Percentiles rank a stretch among this genome's conserved stretches.
Conservation (phyloP, 2,329 filamentous ascomycete genomes). For the Bipolaris cookei region DNA sequence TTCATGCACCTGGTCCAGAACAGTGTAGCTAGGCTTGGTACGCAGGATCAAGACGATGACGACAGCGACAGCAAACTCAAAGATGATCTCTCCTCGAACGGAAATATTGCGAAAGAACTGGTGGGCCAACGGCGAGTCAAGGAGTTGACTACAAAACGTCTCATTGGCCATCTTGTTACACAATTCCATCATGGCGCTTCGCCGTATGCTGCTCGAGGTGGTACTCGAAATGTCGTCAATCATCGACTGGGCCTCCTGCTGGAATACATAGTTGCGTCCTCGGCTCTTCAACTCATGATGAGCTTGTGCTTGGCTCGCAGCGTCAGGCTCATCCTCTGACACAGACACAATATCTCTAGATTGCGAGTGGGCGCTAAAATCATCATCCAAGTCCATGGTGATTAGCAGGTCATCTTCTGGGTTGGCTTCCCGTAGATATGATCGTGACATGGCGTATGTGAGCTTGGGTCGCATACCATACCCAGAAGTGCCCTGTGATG, state of each 20-base stretch:
- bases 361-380: conserved; percentile 25
- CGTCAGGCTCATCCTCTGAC: conserved; percentile 54
- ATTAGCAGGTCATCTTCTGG: conserved; percentile 50
- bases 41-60: conserved; percentile 68
- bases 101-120: conserved; percentile 69
- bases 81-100: conserved; percentile 51
- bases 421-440: conserved; percentile 63
- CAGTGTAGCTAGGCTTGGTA: conserved; percentile 65
- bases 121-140: conserved; percentile 74
- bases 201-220: conserved; percentile 51
- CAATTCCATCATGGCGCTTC: conserved; percentile 63
- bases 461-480: conserved; percentile 50
- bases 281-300: conserved; percentile 67
- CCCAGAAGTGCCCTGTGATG: conserved; percentile 31
- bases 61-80: conserved; percentile 68
- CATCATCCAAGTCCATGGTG: conserved; percentile 42
- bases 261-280: conserved; percentile 63
- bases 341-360: conserved; percentile 23
- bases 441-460: conserved; percentile 66
- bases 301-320: conserved; percentile 56
- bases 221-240: conserved; percentile 65
- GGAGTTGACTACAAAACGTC: conserved; percentile 71
- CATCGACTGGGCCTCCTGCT: conserved; percentile 61
- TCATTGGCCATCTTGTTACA: conserved; percentile 62
- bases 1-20: conserved; percentile 63